Evolutionary conservation across 176 grass and related monocot species (phyloP), one percentile per base, ranked within the genome.

Genomic region (Zizania latifolia): DNA sequence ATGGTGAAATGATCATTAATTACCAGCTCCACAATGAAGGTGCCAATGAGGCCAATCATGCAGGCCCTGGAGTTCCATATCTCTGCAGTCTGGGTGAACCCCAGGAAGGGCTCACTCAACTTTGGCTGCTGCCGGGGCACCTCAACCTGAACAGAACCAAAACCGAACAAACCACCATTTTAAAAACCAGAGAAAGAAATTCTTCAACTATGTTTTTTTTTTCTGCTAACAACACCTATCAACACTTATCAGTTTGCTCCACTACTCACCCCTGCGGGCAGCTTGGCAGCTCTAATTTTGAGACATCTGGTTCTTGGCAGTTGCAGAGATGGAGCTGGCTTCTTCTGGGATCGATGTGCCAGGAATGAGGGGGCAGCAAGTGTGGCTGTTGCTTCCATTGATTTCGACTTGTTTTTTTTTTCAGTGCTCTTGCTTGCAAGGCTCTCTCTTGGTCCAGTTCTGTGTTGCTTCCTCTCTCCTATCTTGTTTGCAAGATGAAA

Each of bases 1-100:
- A 27, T 13, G 14, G 5, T 51, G 74, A 50, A 10, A 2, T 48
- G 17, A 3, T 43, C 46, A 3, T 43, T 43, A 13, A 17, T n/a
- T 63, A 93, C 90, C 80, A 93, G 83, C 51, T 93, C 90, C 3
- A 86, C 83, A 58, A 93, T 75, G 77, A 89, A 89, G 30, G 58
- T 89, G 30, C 86, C 86, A 56, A 89, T 77, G 59, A 93, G 51
- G 51, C 90, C 90, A 35, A 93, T 93, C 90, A 93, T 93, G 83
- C 90, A 89, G 45, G 76, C 83, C 24, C 90, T 81, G 3, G 90
- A 93, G 71, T 93, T 89, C 86, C 90, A 93, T 15, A 86, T 69
- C 80, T 93, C 90, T 28, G 90, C 90, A 5, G 90, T 93, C 24
- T 54, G 74, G 33, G 90, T 93, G 86, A 93, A 89, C 13, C 90